A percentile compares a stretch with the other conserved stretches of the same genome.
phyloP scores from a whole-genome alignment of 306 rosid species.

The Vigna trinervia region DNA sequence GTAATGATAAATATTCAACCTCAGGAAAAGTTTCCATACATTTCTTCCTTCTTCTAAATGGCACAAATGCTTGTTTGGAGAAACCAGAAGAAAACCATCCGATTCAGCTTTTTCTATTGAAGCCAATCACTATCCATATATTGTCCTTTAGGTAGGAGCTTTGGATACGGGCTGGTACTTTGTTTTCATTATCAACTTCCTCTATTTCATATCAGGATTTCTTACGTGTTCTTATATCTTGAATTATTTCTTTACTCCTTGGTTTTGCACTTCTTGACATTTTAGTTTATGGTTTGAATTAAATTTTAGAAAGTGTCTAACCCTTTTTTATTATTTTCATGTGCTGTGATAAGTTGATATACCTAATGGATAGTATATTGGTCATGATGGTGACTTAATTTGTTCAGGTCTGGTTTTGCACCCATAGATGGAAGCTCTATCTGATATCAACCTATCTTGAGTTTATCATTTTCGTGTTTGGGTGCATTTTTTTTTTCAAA shows the following conservation, averaged over 20 bases:
- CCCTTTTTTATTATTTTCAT: not conserved
- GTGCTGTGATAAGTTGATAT: not conserved
- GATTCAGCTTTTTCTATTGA: slow-evolving; percentile 61
- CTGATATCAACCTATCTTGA: not conserved
- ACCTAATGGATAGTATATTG: not conserved
- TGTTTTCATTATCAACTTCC: slow-evolving; percentile 33
- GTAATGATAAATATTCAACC: slow-evolving; percentile 62
- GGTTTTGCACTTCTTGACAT: slow-evolving; percentile 2
- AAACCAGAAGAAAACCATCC: slow-evolving; percentile 54
- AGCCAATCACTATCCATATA: slow-evolving; percentile 61
- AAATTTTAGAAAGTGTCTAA: slow-evolving; percentile 9
- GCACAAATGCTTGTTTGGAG: slow-evolving; percentile 66
- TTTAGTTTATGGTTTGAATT: slow-evolving; percentile 28
- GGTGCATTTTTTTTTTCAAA: not conserved
- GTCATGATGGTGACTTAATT: not conserved
- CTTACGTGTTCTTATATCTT: slow-evolving; percentile 24
- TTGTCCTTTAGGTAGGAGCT: slow-evolving; percentile 69
- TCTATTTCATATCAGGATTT: slow-evolving; percentile 23
- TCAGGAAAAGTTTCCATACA: slow-evolving; percentile 58
- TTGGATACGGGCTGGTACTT: slow-evolving; percentile 25
- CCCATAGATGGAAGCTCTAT: not conserved
- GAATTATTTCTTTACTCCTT: slow-evolving; percentile 17
- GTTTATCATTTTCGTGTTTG: not conserved
- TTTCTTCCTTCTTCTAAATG: slow-evolving; percentile 65
- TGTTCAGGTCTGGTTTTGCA: not conserved